These are phyloP conservation scores for Fusarium acutatum DNA, from an alignment of 2,329 filamentous ascomycete genomes.

Conservation along the genomic window DNA sequence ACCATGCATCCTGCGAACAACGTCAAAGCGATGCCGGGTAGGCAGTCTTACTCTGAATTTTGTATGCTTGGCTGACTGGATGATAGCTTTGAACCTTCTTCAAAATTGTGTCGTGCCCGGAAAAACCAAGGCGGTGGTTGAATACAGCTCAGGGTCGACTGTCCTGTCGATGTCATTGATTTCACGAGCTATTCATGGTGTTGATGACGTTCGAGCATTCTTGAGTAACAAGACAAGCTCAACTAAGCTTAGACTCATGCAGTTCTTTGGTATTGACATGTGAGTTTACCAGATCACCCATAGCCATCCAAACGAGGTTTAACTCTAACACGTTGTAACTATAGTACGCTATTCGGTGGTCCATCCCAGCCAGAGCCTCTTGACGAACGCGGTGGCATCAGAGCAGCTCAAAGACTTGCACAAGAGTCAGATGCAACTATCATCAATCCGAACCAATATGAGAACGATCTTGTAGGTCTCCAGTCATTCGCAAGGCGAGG, in stretches of 20 bases:
- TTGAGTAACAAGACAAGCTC: constrained; percentile 66
- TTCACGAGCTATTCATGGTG: constrained; percentile 58
- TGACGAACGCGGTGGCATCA: constrained; percentile 63
- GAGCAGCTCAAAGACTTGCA: constrained; percentile 54
- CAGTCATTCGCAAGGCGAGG: background rate
- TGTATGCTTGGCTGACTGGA: background rate
- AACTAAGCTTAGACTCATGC: constrained; percentile 63
- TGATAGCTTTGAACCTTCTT: constrained; percentile 59
- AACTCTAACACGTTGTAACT: background rate
- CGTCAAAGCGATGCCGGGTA: constrained; percentile 69
- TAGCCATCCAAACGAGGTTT: fast-evolving
- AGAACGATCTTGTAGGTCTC: constrained; percentile 53
- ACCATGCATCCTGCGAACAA: constrained; percentile 71
- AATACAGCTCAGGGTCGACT: constrained; percentile 70
- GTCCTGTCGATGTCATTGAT: constrained; percentile 68
- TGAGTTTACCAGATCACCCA: constrained; percentile 32
- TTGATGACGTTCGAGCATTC: constrained; percentile 62
- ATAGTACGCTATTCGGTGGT: constrained; percentile 62
- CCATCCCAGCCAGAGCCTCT: constrained; percentile 65
- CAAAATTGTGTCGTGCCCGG: constrained; percentile 36
- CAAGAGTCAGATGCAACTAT: constrained; percentile 52
- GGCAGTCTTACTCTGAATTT: background rate
- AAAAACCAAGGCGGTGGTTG: constrained; percentile 61
- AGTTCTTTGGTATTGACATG: constrained; percentile 67
- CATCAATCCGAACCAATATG: constrained; percentile 67